Evolutionary conservation across 306 rosid genomes (phyloP).

Genomic region (Begonia loranthoides): DNA sequence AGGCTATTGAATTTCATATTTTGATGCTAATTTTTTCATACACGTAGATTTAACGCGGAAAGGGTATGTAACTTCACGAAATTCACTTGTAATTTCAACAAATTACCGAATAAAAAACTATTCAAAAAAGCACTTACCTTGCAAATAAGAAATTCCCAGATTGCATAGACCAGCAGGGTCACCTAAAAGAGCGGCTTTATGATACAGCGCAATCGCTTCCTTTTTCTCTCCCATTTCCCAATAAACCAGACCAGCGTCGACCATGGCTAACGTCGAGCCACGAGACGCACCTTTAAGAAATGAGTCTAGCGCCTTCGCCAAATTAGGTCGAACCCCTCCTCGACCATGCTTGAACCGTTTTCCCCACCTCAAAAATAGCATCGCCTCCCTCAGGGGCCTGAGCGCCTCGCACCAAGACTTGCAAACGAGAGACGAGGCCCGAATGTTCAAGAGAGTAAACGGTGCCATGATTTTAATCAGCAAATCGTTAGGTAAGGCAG

Average conservation of each 20-base stretch:
- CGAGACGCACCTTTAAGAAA: conserved; percentile 55
- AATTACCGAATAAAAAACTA: neutral
- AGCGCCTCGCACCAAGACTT: conserved; percentile 69
- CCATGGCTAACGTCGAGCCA: conserved; percentile 76
- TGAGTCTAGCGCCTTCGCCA: conserved; percentile 53
- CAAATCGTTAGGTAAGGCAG: conserved; percentile 62
- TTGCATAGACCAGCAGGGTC: conserved; percentile 71
- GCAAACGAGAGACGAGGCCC: conserved; percentile 57
- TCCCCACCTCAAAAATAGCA: conserved; percentile 52
- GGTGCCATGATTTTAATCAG: conserved; percentile 36
- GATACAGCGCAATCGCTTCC: conserved; percentile 43
- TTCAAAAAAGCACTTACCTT: conserved; percentile 26
- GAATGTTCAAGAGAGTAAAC: conserved; percentile 43
- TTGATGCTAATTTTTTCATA: no score
- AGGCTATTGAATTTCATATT: no score
- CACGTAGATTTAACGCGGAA: no score
- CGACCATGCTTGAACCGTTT: conserved; percentile 76
- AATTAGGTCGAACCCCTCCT: conserved; percentile 30
- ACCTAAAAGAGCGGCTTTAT: conserved; percentile 50
- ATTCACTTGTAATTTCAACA: no score
- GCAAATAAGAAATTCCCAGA: conserved; percentile 70
- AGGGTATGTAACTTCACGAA: no score
- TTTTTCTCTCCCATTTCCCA: conserved; percentile 60
- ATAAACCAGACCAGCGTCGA: conserved; percentile 69
- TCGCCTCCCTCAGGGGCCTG: conserved; percentile 56